Evolutionary conservation across 192 early-diverging fungal genomes (phyloP), one percentile per base, ranked within the genome.

Genomic region (Phycomyces nitens): DNA sequence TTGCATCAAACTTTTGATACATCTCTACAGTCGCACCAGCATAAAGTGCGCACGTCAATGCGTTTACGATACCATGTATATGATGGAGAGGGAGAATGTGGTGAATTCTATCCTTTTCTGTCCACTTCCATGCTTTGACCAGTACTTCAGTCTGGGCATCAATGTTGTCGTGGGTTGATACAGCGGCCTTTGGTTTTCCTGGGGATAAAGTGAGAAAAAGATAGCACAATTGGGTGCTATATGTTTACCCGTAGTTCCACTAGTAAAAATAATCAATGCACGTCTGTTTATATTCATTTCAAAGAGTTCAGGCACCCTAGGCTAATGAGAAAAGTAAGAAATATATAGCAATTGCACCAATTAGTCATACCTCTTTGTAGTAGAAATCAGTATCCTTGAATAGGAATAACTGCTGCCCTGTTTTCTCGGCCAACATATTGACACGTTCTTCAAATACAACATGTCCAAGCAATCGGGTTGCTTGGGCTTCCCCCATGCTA

Each of bases 81-180:
- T 95, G 94, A 71, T 95, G 92, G 53, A 95, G 71, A 0, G 94
- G 94, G 11, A 95, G 77, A 43, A 89, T 77, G 59, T 94, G 89
- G 39, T 91, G 77, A 56, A 95, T 84, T 12, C 80, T 65, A 74
- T 95, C 94, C 15, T 68, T 51, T 1, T 63, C 4, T 0, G 77
- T 78, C 86, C 86, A 92, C 24, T 75, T 58, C 94, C 94, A 95
- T 14, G 89, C 86, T 15, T 74, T 61, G 9, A 86, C 68, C 16
- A 95, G 81, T 1, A 80, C 80, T 50, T 76, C 57, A 27, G 88
- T 79, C 65, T 94, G 91, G 1, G 87, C 83, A 2, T 78, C 72
- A 15, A 94, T 77, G 18, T 76, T 84, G 6, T 66, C 69, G 53
- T 88, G 87, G 5, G 92, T 90, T 56, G 83, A 81, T 3, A 95